Base-by-base conservation (phyloP, 2,329 filamentous ascomycete genomes). In the Clarireedia sp. region DNA sequence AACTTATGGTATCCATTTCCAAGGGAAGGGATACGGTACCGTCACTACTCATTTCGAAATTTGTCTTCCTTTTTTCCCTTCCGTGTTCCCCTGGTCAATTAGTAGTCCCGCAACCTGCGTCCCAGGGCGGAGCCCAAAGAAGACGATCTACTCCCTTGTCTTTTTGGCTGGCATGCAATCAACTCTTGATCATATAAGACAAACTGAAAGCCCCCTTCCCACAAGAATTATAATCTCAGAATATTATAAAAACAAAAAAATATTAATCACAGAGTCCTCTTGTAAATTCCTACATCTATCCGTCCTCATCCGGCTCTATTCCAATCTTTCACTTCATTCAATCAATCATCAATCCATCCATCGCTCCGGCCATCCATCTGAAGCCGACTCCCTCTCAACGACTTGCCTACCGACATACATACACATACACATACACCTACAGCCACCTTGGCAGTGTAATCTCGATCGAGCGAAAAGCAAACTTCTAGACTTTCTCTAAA, bases 111-210 rank as follows among this genome's bases (percentile, higher is more conserved):
- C 54, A 60, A 59, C 59, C 59, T 46, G 48, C 38, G 19, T 41
- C 38, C 60, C 58, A 58, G 53, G 53, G 56, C 48, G 48, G 41
- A 57, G 56, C 48, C 60, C 61, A 51, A 57, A 55, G 56, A 54
- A 55, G 58, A 57, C 63, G 61, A 63, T 62, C 62, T 60, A 23
- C 61, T 55, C 59, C 62, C 61, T 62, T 10, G 49, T 56, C 54
- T 58, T 57, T 57, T 54, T 62, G 59, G 62, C 60, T 62, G 59
- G 62, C 60, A 63, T 65, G 63, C 58, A 63, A 59, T 65, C 58
- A 50, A 47, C 24, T 54, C 29, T 59, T 56, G 51, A 55, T 63
- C 59, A 60, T 66, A 66, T 67, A 66, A 67, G 64, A 67, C 57
- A 64, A 50, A 51, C 26, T 47, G 40, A 55, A 60, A 56, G 60